phyloP scores from a whole-genome alignment of 1,139 yeast species.

The Blastobotrys buckinghamii region DNA sequence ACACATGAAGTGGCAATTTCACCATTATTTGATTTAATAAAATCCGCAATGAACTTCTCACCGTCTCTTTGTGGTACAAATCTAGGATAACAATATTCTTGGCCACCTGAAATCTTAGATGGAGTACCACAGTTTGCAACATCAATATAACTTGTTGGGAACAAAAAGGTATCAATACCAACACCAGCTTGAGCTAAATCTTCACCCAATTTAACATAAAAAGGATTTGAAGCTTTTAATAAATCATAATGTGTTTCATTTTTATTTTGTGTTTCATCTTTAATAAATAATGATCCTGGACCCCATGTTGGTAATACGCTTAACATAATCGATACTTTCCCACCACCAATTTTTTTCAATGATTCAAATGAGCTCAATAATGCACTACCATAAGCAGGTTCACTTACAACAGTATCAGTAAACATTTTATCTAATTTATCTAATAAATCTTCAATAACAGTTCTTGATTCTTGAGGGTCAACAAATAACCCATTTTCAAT shows the following conservation, averaged over 20 bases:
- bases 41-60: constrained; percentile 53
- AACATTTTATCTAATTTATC: constrained; percentile 50
- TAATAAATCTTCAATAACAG: constrained; percentile 62
- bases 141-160: constrained; percentile 63
- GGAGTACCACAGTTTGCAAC: constrained; percentile 68
- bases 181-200: constrained; percentile 55
- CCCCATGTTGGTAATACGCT: constrained; percentile 77
- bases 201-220: constrained; percentile 55
- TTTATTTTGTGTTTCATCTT: constrained; percentile 31
- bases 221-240: constrained; percentile 56
- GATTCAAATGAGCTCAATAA: constrained; percentile 62
- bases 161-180: constrained; percentile 72
- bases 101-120: constrained; percentile 69
- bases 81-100: constrained; percentile 55
- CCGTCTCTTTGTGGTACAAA: constrained; percentile 72
- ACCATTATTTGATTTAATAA: constrained; percentile 33
- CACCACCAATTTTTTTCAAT: constrained; percentile 56
- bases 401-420: constrained; percentile 45
- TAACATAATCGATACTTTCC: constrained; percentile 68
- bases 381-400: constrained; percentile 79
- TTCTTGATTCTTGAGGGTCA: constrained; percentile 61
- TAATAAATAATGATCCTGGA: constrained; percentile 65
- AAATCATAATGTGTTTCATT: constrained; percentile 51
- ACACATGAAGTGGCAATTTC: constrained; percentile 72
- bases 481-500: constrained; percentile 72